These are phyloP conservation scores for Moesziomyces globuligerus DNA, from an alignment of 1,284 basidiomycete genomes.

Conservation along the genomic window DNA sequence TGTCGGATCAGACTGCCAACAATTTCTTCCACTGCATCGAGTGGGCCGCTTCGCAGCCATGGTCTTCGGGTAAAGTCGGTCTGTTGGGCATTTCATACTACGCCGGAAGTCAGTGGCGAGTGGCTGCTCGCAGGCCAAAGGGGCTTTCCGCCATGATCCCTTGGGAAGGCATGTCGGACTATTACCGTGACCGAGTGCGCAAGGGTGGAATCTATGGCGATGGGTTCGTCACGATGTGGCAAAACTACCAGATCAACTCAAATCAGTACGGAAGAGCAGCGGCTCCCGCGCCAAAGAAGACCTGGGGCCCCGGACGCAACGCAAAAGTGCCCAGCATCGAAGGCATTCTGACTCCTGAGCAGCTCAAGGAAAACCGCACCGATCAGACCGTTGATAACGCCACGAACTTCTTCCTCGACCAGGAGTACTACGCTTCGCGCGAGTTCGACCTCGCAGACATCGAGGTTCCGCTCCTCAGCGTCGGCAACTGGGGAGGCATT, in stretches of 20 bases:
- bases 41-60: slow-evolving; percentile 66
- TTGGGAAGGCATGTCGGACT: slow-evolving; percentile 67
- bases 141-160: slow-evolving; percentile 66
- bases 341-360: slow-evolving; percentile 54
- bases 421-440: slow-evolving; percentile 59
- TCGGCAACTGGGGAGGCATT: slow-evolving; percentile 67
- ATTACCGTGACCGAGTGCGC: slow-evolving; percentile 64
- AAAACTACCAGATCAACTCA: slow-evolving; percentile 59
- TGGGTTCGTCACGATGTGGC: slow-evolving; percentile 64
- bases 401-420: slow-evolving; percentile 61
- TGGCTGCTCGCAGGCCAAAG: slow-evolving; percentile 66
- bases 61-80: slow-evolving; percentile 66
- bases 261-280: slow-evolving; percentile 64
- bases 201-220: slow-evolving; percentile 66
- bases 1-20: slow-evolving; percentile 59
- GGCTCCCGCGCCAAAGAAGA: slow-evolving; percentile 13
- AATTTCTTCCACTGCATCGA: slow-evolving; percentile 66
- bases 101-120: slow-evolving; percentile 66
- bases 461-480: slow-evolving; percentile 63
- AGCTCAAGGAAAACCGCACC: slow-evolving; percentile 54
- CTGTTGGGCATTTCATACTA: slow-evolving; percentile 67
- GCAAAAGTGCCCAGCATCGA: slow-evolving; percentile 59
- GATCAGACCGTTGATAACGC: slow-evolving; percentile 63
- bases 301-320: slow-evolving; percentile 10
- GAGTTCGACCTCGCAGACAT: slow-evolving; percentile 63